Base-by-base conservation (phyloP, 805 yeast species). In the Debaryomyces hansenii region DNA sequence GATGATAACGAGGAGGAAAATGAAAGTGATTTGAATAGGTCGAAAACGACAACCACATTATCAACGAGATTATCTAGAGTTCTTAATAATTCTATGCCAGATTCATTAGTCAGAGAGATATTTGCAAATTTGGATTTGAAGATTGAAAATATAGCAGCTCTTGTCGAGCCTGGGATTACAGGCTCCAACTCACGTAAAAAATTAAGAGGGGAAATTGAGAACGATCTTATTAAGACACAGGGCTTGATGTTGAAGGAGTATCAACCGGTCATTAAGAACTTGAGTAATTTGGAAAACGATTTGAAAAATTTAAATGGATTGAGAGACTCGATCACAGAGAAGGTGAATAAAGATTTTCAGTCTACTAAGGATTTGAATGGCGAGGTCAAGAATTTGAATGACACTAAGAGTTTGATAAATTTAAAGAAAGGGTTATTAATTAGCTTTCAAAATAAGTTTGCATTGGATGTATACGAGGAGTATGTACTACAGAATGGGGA, bases 381-480 rank as follows among this genome's bases (percentile, higher is more conserved):
- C 0, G 57, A 60, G 10, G 57, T 75, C 5, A 48, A 56, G 2
- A 46, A 52, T 3, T 56, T 75, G 33, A 62, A 59, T 40, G 46
- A 57, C 6, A 60, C 72, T 29, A 67, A 67, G 43, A 61, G 60
- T 15, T 40, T 64, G n/a, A 45, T 77, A 24, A 58, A 56, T 58
- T 52, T 84, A 41, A 81, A 84, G 55, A 83, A 79, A 56, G 62
- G 71, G 32, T 56, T 87, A 0, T 62, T 87, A 35, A 55, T 64
- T 0, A 73, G 76, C 24, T 79, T 86, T 53, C 81, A 83, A 50
- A 72, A 75, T 4, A 78, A 79, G 46, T 89, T 87, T 58, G 80
- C 91, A 0, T 63, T 92, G 37, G 78, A 77, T 37, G 91, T 84
- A 49, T 78, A 80, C 46, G 97, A 92, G 54, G 84, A 82, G 38